Conservation (phyloP, 2,329 filamentous ascomycete genomes). For the Chrysoporthe austroafricana region DNA sequence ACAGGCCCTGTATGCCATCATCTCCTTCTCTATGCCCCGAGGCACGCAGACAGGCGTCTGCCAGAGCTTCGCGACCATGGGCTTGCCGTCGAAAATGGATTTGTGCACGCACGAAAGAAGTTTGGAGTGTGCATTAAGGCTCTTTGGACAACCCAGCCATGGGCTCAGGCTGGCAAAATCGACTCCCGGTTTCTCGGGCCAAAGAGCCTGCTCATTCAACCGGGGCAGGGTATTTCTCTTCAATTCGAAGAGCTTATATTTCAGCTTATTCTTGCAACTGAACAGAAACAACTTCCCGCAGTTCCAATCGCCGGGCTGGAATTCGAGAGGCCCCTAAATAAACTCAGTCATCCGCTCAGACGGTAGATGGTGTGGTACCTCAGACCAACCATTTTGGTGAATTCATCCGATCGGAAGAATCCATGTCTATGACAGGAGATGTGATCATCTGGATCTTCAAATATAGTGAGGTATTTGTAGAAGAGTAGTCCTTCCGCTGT, state of each 20-base stretch:
- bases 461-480: slow-evolving; percentile 20
- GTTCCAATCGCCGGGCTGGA: slow-evolving; percentile 18
- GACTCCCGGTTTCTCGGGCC: slow-evolving; percentile 5
- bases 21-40: slow-evolving; percentile 19
- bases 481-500: not conserved
- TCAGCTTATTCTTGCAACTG: too few relatives aligned
- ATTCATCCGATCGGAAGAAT: slow-evolving; percentile 2
- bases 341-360: not conserved
- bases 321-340: not conserved
- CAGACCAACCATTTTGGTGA: not conserved
- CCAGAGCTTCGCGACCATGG: slow-evolving; percentile 24
- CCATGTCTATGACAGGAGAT: too few relatives aligned
- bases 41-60: slow-evolving; percentile 11
- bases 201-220: slow-evolving; percentile 12
- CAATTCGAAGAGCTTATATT: not conserved
- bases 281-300: slow-evolving; percentile 5
- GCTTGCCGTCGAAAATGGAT: not conserved
- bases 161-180: slow-evolving; percentile 7
- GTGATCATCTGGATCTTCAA: not conserved
- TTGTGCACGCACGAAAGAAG: not conserved
- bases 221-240: not conserved
- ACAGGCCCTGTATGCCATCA: slow-evolving; percentile 22
- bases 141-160: too few relatives aligned
- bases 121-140: not conserved
- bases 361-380: not conserved